Conservation (phyloP, 768 basidiomycete species). For the Rhodosporidiobolus sp. region DNA sequence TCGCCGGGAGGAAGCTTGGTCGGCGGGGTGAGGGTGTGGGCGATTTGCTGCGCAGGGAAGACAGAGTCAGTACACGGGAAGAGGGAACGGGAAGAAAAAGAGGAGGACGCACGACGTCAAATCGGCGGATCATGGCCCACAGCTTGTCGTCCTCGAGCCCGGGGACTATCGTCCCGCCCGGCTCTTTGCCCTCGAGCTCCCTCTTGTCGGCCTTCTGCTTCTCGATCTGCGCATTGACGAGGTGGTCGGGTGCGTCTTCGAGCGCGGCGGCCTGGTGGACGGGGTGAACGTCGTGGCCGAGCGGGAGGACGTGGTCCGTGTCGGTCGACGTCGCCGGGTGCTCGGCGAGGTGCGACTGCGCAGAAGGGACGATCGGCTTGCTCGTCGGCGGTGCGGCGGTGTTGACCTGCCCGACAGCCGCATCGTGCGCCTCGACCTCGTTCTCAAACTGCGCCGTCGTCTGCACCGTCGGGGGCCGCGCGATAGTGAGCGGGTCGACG, state of each 20-base stretch:
- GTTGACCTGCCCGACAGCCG: background rate
- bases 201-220: constrained; percentile 50
- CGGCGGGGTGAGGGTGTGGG: constrained; percentile 50
- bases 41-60: constrained; percentile 46
- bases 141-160: constrained; percentile 52
- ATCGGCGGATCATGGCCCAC: constrained; percentile 49
- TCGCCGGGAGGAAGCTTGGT: constrained; percentile 47
- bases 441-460: background rate
- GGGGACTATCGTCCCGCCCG: constrained; percentile 47
- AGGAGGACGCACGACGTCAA: constrained; percentile 47
- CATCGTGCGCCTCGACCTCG: background rate
- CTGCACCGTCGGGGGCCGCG: constrained; percentile 9
- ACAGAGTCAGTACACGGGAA: background rate
- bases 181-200: constrained; percentile 39
- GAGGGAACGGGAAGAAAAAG: background rate
- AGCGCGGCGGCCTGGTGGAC: constrained; percentile 47
- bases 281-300: constrained; percentile 46
- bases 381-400: constrained; percentile 11
- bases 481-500: constrained; percentile 10
- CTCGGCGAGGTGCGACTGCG: constrained; percentile 29
- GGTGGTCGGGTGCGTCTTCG: constrained; percentile 45
- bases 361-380: constrained; percentile 28
- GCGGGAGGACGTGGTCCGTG: constrained; percentile 46
- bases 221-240: constrained; percentile 48
- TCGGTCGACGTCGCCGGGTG: constrained; percentile 29